Evolutionary conservation across 176 grass and related monocot species (phyloP), one percentile per base, ranked within the genome.

Genomic region (Microstegium vimineum): DNA sequence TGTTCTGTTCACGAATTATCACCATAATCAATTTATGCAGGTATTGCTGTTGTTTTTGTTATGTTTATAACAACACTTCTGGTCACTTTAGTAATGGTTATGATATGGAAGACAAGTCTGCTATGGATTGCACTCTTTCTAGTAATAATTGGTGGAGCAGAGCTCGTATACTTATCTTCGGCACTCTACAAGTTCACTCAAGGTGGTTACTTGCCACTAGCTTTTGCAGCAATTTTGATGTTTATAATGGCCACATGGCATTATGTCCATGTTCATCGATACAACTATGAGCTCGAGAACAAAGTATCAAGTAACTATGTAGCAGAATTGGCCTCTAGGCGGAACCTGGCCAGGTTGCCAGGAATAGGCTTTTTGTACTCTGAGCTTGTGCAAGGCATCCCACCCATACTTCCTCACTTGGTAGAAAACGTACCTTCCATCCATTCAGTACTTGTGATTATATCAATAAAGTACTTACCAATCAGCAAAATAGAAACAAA

Each of bases 1-100:
- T 56, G n/a, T 51, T 51, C 47, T 5, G 1, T 7, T 17, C 4
- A 51, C 12, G 1, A 51, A 51, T 51, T 5, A 51, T 51, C 47
- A 36, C 26, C 17, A 64, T 85, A 10, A 42, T 13, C 10, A 65
- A 78, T 59, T 79, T 56, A 26, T 85, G 82, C 77, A 94, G 93
- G 93, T 60, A 92, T 94, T 57, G 93, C 77, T 22, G 93, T 94
- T 30, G 87, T 92, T 30, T 90, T 87, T 73, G 93, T 92, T 34
- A 94, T 94, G 89, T 85, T 81, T 67, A 85, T 94, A 78, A 90
- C 89, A 5, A 87, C 93, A 22, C 83, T 84, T 60, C 63, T 94
- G 20, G 69, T 94, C 56, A 92, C 78, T 23, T 74, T 94, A 33
- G 77, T 92, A 60, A 92, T 94, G 93, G 16, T 81, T 25, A 74